Percentiles rank a stretch among this genome's conserved stretches.
Conservation (phyloP, 441 rosid genomes). For the Brassica hybrid region DNA sequence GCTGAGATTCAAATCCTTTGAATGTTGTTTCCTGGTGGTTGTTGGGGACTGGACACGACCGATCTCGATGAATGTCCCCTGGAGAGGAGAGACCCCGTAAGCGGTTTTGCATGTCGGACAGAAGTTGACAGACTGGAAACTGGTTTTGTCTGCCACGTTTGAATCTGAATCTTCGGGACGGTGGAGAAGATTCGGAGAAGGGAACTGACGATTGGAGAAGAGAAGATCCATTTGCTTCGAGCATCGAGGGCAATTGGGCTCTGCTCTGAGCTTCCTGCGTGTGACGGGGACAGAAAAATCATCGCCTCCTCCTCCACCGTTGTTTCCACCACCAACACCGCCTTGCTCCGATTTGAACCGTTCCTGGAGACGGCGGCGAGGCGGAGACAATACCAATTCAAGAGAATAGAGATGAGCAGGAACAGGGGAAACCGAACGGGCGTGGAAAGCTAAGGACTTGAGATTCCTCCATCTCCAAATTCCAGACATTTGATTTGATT, state of each 20-base stretch:
- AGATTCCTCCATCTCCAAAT: slow-evolving; percentile 75
- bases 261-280: slow-evolving; percentile 77
- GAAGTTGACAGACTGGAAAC: slow-evolving; percentile 68
- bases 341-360: slow-evolving; percentile 78
- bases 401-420: slow-evolving; percentile 48
- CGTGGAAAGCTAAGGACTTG: slow-evolving; percentile 44
- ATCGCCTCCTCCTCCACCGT: slow-evolving; percentile 32
- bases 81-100: slow-evolving; percentile 74
- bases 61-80: slow-evolving; percentile 89
- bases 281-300: slow-evolving; percentile 22
- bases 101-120: slow-evolving; percentile 93
- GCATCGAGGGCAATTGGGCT: slow-evolving; percentile 89
- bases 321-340: slow-evolving; percentile 14
- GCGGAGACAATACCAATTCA: slow-evolving; percentile 45
- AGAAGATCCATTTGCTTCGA: slow-evolving; percentile 82
- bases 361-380: slow-evolving; percentile 58
- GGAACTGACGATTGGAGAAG: slow-evolving; percentile 65
- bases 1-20: slow-evolving; percentile 41
- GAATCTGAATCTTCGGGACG: slow-evolving; percentile 40
- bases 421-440: slow-evolving; percentile 38
- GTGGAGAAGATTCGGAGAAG: slow-evolving; percentile 45
- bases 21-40: slow-evolving; percentile 38
- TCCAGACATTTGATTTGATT: slow-evolving; percentile 49
- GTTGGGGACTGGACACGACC: slow-evolving; percentile 50
- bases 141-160: not conserved